Conservation (phyloP, 768 basidiomycete species). For the Candolleomyces aberdarensis region DNA sequence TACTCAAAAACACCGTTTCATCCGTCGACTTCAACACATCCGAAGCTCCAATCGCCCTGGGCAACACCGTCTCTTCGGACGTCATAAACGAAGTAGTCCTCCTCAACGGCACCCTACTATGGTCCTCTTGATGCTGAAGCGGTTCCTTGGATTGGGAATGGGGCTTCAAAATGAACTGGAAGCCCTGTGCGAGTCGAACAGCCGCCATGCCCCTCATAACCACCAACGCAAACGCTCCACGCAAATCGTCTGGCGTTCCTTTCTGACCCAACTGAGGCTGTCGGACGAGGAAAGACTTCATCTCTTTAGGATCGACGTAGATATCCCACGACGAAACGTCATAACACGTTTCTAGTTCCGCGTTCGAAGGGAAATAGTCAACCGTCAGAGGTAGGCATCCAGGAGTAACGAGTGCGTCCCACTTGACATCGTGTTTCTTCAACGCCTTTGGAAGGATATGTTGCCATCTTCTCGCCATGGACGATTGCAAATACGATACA, state of each 20-base stretch:
- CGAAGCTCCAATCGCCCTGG: conserved; percentile 61
- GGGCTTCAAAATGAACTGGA: conserved; percentile 81
- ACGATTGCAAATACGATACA: conserved; percentile 60
- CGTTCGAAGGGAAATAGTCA: conserved; percentile 77
- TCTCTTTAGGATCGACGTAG: conserved; percentile 78
- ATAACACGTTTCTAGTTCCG: conserved; percentile 74
- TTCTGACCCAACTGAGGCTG: conserved; percentile 40
- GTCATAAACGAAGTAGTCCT: conserved; percentile 56
- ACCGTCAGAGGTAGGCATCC: conserved; percentile 88
- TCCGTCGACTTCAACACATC: conserved; percentile 57
- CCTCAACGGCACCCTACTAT: conserved; percentile 26
- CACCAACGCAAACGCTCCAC: conserved; percentile 69
- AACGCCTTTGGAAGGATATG: conserved; percentile 73
- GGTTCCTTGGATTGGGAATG: no score
- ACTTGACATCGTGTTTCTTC: conserved; percentile 87
- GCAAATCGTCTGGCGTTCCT: conserved; percentile 52
- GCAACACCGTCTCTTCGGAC: conserved; percentile 45
- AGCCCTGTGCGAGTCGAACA: conserved; percentile 88
- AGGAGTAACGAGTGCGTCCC: conserved; percentile 84
- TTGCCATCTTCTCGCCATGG: conserved; percentile 87
- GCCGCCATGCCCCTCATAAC: conserved; percentile 95
- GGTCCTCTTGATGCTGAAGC: background rate
- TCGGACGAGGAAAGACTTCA: conserved; percentile 83
- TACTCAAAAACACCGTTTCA: conserved; percentile 86
- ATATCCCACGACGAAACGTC: conserved; percentile 88